These are phyloP conservation scores for Leavenworthia alabamica DNA, from an alignment of 345 rosid genomes.

Conservation along the genomic window DNA sequence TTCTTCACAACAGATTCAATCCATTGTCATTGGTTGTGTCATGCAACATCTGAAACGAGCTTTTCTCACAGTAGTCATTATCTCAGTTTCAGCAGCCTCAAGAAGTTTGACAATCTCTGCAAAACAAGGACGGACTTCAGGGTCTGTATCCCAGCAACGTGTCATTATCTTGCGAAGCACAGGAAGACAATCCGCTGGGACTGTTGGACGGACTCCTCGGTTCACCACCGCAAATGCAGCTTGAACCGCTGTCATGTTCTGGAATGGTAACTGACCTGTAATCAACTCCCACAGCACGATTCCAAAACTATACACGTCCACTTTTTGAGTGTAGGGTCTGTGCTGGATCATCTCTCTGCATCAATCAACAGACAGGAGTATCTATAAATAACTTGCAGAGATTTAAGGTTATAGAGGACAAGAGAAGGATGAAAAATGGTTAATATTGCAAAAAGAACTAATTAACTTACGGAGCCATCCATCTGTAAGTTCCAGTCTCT, in stretches of 20 bases:
- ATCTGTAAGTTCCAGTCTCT: slow-evolving; percentile 45
- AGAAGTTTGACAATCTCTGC: slow-evolving; percentile 36
- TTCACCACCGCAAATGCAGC: slow-evolving; percentile 42
- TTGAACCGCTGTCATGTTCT: slow-evolving; percentile 39
- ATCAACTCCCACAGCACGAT: slow-evolving; percentile 54
- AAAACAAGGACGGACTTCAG: slow-evolving; percentile 40
- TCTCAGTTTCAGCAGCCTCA: slow-evolving; percentile 37
- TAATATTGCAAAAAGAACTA: no score
- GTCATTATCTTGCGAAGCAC: slow-evolving; percentile 41
- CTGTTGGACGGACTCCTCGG: slow-evolving; percentile 37
- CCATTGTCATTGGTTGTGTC: slow-evolving; percentile 41
- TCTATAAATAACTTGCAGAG: neutral
- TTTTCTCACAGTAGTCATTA: slow-evolving; percentile 35
- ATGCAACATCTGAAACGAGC: slow-evolving; percentile 49
- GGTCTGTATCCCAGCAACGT: slow-evolving; percentile 42
- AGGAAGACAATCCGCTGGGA: slow-evolving; percentile 38
- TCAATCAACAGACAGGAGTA: neutral
- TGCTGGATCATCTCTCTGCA: slow-evolving; percentile 58
- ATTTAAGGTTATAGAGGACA: neutral
- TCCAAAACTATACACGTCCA: slow-evolving; percentile 55
- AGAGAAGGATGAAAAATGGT: no score
- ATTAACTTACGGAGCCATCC: slow-evolving; percentile 54
- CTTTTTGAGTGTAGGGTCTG: slow-evolving; percentile 51
- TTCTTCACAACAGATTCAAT: slow-evolving; percentile 21
- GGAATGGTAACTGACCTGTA: slow-evolving; percentile 39